phyloP scores from a whole-genome alignment of 225 moss, liverwort and hornwort species.

The Rhytidiadelphus loreus region DNA sequence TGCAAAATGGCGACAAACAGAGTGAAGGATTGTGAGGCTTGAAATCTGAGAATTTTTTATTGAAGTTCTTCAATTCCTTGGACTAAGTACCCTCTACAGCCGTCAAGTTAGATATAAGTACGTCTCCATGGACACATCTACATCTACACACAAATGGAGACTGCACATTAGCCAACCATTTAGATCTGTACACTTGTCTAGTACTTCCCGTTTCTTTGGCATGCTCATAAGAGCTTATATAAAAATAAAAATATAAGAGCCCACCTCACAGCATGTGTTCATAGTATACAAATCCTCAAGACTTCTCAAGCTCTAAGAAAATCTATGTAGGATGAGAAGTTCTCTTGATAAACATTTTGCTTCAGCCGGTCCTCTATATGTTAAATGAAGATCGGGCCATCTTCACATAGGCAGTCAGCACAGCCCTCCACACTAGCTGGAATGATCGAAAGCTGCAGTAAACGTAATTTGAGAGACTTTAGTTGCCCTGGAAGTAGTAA shows the following conservation, averaged over 20 bases:
- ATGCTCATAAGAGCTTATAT: neutral
- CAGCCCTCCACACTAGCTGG: neutral
- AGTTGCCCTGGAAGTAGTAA: neutral
- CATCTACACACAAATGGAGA: neutral
- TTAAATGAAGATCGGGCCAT: neutral
- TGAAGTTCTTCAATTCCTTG: neutral
- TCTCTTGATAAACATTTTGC: neutral
- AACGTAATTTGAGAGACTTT: neutral
- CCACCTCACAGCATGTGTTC: neutral
- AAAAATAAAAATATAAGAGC: neutral
- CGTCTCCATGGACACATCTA: neutral
- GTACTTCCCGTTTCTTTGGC: neutral
- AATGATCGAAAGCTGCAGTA: neutral
- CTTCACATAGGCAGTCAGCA: neutral
- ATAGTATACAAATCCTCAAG: neutral
- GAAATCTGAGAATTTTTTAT: neutral
- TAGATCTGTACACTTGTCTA: neutral
- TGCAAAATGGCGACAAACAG: too few relatives aligned
- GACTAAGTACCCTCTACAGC: neutral
- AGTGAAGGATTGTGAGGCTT: neutral
- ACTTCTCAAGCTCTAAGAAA: neutral
- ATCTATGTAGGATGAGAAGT: neutral
- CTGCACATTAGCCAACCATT: neutral
- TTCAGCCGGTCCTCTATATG: neutral
- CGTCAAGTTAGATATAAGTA: neutral